phyloP scores from a whole-genome alignment of 73 alveolate genomes.

The Strombidium stylifer region DNA sequence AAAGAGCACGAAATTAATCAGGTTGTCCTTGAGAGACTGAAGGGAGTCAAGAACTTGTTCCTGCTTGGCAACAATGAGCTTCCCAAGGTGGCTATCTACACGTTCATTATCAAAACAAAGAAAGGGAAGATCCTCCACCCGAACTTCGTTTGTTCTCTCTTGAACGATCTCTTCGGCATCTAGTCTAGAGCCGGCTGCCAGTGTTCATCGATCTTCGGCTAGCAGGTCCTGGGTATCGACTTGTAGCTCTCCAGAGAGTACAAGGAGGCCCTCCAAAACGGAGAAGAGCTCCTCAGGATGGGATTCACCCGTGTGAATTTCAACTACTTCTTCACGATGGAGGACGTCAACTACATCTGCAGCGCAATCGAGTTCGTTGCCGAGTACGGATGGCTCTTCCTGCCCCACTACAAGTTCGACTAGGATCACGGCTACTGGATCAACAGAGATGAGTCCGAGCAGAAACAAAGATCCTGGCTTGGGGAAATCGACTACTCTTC shows the following conservation, averaged over 20 bases:
- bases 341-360: constrained; percentile 73
- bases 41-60: constrained; percentile 60
- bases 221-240: constrained; percentile 71
- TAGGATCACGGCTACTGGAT: constrained; percentile 55
- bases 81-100: constrained; percentile 67
- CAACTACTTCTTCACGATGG: constrained; percentile 72
- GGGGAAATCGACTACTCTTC: constrained; percentile 48
- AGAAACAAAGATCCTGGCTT: constrained; percentile 41
- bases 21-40: constrained; percentile 31
- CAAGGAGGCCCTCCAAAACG: constrained; percentile 68
- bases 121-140: constrained; percentile 78
- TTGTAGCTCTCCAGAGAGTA: constrained; percentile 46
- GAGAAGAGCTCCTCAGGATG: constrained; percentile 88
- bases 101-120: constrained; percentile 70
- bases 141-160: constrained; percentile 80
- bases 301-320: constrained; percentile 89
- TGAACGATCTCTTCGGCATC: constrained; percentile 92
- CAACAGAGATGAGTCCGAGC: constrained; percentile 39
- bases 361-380: constrained; percentile 82
- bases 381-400: constrained; percentile 72
- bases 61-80: constrained; percentile 66
- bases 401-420: constrained; percentile 71
- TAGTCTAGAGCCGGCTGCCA: constrained; percentile 93
- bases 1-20: constrained; percentile 66
- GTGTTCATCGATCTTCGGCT: constrained; percentile 92